Percentiles rank a stretch among this genome's conserved stretches.
These are phyloP conservation scores for Straminergon stramineum DNA, from an alignment of 225 moss, liverwort and hornwort genomes.

Conservation along the genomic window DNA sequence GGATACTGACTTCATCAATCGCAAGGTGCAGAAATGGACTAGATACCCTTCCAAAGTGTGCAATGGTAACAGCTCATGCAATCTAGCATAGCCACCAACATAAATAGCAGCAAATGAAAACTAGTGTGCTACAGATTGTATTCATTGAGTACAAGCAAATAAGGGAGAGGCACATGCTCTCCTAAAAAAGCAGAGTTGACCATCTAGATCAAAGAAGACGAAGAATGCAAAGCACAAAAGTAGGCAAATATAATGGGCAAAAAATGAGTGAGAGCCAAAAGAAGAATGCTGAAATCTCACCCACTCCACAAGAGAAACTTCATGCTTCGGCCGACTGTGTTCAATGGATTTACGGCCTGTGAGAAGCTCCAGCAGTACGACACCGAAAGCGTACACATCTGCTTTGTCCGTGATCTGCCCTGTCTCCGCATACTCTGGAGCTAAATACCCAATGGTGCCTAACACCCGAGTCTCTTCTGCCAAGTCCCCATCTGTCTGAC, in stretches of 20 bases:
- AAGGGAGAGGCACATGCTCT: background rate
- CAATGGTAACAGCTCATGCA: background rate
- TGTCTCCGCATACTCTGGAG: slow-evolving; percentile 70
- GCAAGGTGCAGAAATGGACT: background rate
- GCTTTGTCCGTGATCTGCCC: slow-evolving; percentile 77
- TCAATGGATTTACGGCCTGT: slow-evolving; percentile 77
- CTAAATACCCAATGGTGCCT: slow-evolving; percentile 69
- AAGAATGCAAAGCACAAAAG: background rate
- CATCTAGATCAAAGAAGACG: background rate
- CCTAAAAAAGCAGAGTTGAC: background rate
- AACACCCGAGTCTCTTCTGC: slow-evolving; percentile 58
- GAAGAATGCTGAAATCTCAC: slow-evolving; percentile 17
- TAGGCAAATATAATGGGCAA: background rate
- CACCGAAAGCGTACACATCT: slow-evolving; percentile 77
- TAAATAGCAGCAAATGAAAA: background rate
- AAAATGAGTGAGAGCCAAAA: background rate
- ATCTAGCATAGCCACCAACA: background rate
- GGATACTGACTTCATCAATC: background rate
- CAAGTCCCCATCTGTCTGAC: slow-evolving; percentile 48
- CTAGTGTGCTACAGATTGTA: background rate
- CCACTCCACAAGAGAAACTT: slow-evolving; percentile 60
- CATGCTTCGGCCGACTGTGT: slow-evolving; percentile 23
- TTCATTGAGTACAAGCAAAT: background rate
- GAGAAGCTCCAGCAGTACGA: slow-evolving; percentile 70
- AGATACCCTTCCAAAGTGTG: background rate